Evolutionary conservation across 805 yeast genomes (phyloP).

Genomic region (Candida ulmi): DNA sequence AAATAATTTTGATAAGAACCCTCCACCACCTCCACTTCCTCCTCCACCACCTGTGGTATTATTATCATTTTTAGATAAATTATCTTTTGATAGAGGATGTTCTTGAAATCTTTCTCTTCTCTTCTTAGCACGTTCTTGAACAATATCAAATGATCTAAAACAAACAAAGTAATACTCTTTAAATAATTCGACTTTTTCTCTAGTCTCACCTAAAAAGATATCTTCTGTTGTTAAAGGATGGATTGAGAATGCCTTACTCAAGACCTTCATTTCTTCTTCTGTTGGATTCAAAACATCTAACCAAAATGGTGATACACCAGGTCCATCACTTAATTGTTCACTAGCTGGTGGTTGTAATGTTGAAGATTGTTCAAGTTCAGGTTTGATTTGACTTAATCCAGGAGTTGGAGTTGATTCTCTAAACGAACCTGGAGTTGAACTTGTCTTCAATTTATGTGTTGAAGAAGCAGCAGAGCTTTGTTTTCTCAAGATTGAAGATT

Average conservation of each 20-base stretch:
- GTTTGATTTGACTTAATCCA: conserved; percentile 2
- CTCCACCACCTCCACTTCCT: too few species aligned
- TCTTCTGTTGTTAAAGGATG: conserved; percentile 97
- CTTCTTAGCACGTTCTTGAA: conserved; percentile 57
- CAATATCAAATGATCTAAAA: conserved; percentile 79
- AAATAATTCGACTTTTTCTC: conserved; percentile 93
- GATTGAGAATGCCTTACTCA: conserved; percentile 86
- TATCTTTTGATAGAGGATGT: too few species aligned
- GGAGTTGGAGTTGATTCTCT: conserved; percentile 9
- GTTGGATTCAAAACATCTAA: conserved; percentile 88
- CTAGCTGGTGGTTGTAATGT: neutral
- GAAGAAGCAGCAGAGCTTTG: too few species aligned
- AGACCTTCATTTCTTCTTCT: conserved; percentile 92
- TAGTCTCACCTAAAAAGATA: conserved; percentile 84
- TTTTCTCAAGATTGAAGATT: too few species aligned
- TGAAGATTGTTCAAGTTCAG: conserved; percentile 3
- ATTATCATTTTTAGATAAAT: too few species aligned
- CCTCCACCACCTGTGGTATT: too few species aligned
- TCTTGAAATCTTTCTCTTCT: conserved; percentile 31
- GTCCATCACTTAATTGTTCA: conserved; percentile 1
- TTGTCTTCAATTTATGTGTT: neutral
- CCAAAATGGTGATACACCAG: conserved; percentile 75
- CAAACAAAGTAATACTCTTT: conserved; percentile 88
- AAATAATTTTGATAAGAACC: conserved; percentile 10
- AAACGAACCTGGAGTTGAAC: conserved; percentile 7